Percentiles rank a stretch among this genome's conserved stretches.
These are phyloP conservation scores for Coemansia sp. DNA, from an alignment of 192 early-diverging fungal genomes.

Conservation along the genomic window DNA sequence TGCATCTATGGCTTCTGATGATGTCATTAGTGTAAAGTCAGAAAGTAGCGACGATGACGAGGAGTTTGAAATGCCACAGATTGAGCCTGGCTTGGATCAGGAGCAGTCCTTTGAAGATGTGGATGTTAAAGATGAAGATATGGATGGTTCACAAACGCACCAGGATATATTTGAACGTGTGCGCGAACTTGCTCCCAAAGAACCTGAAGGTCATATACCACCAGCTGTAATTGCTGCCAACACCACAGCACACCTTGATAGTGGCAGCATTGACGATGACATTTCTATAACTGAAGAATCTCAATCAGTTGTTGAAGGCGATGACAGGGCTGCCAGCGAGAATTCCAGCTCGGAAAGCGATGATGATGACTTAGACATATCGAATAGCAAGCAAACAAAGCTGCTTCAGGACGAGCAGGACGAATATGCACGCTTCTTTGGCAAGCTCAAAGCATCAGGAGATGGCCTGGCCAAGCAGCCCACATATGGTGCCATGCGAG, in stretches of 20 bases:
- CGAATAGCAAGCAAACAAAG: conserved; percentile 14
- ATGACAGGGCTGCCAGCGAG: too few species aligned
- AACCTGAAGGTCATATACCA: not conserved
- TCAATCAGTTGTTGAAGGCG: too few species aligned
- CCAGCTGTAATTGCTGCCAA: not conserved
- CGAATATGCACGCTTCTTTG: conserved; percentile 66
- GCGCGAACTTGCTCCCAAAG: conserved; percentile 9
- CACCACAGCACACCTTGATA: not conserved
- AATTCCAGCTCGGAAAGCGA: conserved; percentile 18
- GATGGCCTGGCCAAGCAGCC: not conserved
- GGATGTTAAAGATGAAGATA: not conserved
- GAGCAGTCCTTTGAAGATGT: too few species aligned
- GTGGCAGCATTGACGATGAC: not conserved
- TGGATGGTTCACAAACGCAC: not conserved
- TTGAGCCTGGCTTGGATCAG: not conserved
- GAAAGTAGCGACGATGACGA: conserved; percentile 10
- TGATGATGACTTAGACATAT: conserved; percentile 39
- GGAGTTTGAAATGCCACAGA: conserved; percentile 5
- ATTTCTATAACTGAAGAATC: too few species aligned
- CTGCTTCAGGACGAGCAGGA: conserved; percentile 54
- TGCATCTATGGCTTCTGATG: too few species aligned
- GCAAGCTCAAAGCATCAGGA: conserved; percentile 21
- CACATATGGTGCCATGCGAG: conserved; percentile 20
- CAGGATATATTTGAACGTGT: conserved; percentile 27
- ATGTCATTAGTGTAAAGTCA: conserved; percentile 17